Evolutionary conservation across 2,329 filamentous ascomycete genomes (phyloP), one percentile per base, ranked within the genome.

Genomic region (Penicillium sp.): DNA sequence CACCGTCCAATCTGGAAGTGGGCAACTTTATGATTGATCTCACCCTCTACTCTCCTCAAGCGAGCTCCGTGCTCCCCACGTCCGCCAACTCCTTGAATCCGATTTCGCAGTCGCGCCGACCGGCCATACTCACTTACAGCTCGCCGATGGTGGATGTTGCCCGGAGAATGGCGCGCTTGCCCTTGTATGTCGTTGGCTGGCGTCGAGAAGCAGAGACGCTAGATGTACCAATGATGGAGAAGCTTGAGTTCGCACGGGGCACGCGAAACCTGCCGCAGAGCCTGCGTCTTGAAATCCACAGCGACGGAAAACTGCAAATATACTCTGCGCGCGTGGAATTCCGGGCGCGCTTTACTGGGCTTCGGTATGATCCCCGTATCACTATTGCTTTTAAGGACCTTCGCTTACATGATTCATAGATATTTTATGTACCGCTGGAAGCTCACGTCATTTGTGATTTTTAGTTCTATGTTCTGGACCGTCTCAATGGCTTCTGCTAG

Each of bases 1-100:
- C 91, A 2, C 87, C 86, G 0, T 76, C 82, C 1, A 99, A 99
- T 68, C 76, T 90, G 22, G 84, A 83, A 2, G 84, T 84, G 14
- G 95, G 95, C 27, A 98, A 98, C 77, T 98, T 97, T 80, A 99
- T 99, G 95, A 79, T 98, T 19, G 88, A 90, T 47, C 78, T 96
- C 16, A 84, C 86, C 58, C 83, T 96, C 51, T 82, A 90, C 49
- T 81, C 81, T 26, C 76, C 77, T 24, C 73, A 75, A 24, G 74
- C 76, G 9, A 71, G 66, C 4, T 73, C 64, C 27, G 71, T 65
- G 27, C 65, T 67, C 35, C 65, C 56, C 1, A 61, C 63, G 21
- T 55, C 60, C n/a, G 71, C 72, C 52, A 62, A 63, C n/a, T 68
- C 74, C 7, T 73, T 66, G 1, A 56, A 61, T 21, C 70, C 87